Evolutionary conservation across 192 early-diverging fungal genomes (phyloP), one percentile per base, ranked within the genome.

Genomic region (Coemansia sp.): DNA sequence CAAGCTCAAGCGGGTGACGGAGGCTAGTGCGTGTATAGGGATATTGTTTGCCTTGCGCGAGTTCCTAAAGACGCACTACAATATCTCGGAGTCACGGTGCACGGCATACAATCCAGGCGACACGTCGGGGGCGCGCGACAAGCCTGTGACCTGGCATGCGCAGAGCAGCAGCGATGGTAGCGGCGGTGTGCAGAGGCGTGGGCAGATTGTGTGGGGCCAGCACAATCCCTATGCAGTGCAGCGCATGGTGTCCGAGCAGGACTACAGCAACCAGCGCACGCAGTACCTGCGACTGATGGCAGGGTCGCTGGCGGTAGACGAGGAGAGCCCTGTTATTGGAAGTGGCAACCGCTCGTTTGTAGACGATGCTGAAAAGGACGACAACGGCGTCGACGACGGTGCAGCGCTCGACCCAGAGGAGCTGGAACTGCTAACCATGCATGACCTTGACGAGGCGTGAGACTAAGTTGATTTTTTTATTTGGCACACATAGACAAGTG

Each of bases 31-130:
- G n/a, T 82, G 83, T 44, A 64, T 89, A 53, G 69, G 71, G 33
- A 84, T 89, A 34, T 62, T 91, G 57, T 68, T 87, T 61, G 40
- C 78, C 2, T 59, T 88, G 57, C 85, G 86, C 58, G 81, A 83
- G 49, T 80, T 87, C 64, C 73, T 91, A 46, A 83, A 84, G 65
- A 59, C 64, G 22, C 55, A 72, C 53, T 91, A 88, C 58, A 61
- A 62, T 24, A 40, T 91, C 15, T 63, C 66, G 12, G 84, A 85
- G 59, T 23, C 71, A 39, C 80, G 74, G 37, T 84, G 83, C 55
- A 53, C 66, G 18, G 64, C 66, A 33, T 84, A 79, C 55, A 80
- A 71, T 48, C 81, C 83, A 11, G 53, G 60, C 42, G 76, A 82
- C 49, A 52, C 75, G n/a, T 42, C 72, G 0, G 41, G 64, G 17